Percentiles rank a stretch among this genome's conserved stretches.
Conservation (phyloP, 2,329 filamentous ascomycete genomes). For the Penicillium glabrum region DNA sequence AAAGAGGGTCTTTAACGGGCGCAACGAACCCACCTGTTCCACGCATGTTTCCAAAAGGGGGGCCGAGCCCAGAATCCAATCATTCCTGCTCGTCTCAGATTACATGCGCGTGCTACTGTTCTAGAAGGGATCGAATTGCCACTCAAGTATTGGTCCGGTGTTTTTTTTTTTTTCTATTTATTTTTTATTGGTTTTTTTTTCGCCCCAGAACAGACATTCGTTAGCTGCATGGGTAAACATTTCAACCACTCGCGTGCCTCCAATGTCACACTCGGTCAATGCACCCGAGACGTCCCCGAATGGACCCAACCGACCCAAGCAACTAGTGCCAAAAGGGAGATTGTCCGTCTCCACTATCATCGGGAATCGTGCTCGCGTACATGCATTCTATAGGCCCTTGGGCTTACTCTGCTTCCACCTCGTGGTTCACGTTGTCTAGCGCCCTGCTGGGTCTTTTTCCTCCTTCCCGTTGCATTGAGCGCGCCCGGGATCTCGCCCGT, state of each 20-base stretch:
- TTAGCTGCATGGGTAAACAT: neutral
- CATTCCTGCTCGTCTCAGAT: neutral
- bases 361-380: conserved; percentile 7
- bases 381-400: conserved; percentile 10
- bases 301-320: neutral
- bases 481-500: neutral
- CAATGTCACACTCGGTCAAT: conserved; percentile 5
- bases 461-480: neutral
- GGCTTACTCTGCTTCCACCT: neutral
- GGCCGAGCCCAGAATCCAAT: neutral
- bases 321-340: conserved; percentile 5
- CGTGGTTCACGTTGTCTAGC: conserved; percentile 1
- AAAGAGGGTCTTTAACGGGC: neutral
- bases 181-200: neutral
- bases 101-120: neutral
- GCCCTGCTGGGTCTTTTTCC: neutral
- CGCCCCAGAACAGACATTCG: neutral
- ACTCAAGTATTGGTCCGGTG: neutral
- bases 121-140: neutral
- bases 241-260: conserved; percentile 1
- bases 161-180: neutral
- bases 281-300: conserved; percentile 6
- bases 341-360: conserved; percentile 7
- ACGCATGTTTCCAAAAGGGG: too few species aligned
- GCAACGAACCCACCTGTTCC: neutral